Percentiles rank a stretch among this genome's conserved stretches.
These are phyloP conservation scores for Talaromyces funiculosus DNA, from an alignment of 2,329 filamentous ascomycete species.

Conservation along the genomic window DNA sequence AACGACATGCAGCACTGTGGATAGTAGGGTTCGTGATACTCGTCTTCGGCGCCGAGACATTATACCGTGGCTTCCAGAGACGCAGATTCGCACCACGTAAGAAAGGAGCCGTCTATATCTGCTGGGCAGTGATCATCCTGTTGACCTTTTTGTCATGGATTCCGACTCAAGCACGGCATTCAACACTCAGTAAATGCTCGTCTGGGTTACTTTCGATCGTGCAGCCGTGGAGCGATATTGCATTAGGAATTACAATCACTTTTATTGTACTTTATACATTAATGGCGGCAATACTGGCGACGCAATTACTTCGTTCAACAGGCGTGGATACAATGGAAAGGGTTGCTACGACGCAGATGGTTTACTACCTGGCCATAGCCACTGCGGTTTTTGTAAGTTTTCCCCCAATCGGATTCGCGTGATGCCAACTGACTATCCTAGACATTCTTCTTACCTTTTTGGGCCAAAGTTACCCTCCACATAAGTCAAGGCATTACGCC, in stretches of 20 bases:
- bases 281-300: conserved; percentile 15
- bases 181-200: conserved; percentile 15
- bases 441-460: conserved; percentile 21
- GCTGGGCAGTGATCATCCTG: conserved; percentile 15
- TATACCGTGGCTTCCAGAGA: conserved; percentile 17
- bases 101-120: conserved; percentile 17
- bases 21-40: conserved; percentile 21
- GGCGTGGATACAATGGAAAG: conserved; percentile 19
- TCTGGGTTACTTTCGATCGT: conserved; percentile 18
- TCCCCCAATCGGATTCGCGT: not conserved
- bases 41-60: conserved; percentile 20
- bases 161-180: conserved; percentile 17
- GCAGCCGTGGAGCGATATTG: conserved; percentile 20
- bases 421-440: not conserved
- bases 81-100: conserved; percentile 16
- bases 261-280: conserved; percentile 18
- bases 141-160: conserved; percentile 21
- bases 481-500: conserved; percentile 8
- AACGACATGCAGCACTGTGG: conserved; percentile 19
- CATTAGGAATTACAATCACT: conserved; percentile 15
- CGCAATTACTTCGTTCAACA: conserved; percentile 17
- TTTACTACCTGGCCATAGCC: conserved; percentile 22
- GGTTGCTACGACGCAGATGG: conserved; percentile 20
- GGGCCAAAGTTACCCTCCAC: conserved; percentile 10
- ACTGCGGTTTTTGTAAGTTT: conserved; percentile 20